Conservation (phyloP, 345 rosid species). For the Tarenaya hassleriana region DNA sequence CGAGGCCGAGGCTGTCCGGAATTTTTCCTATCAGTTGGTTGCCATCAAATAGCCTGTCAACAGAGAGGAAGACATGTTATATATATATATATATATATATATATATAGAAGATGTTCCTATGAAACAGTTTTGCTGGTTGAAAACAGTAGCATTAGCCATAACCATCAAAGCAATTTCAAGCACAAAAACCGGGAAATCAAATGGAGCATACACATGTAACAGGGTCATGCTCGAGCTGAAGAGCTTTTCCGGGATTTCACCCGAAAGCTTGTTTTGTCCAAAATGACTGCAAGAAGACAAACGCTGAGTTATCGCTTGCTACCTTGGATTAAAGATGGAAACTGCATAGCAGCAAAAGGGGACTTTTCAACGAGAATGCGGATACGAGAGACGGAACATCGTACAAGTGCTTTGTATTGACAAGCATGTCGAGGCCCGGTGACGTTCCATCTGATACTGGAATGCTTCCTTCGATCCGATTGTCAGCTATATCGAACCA, state of each 20-base stretch:
- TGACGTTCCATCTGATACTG: slow-evolving; percentile 58
- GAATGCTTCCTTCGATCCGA: slow-evolving; percentile 57
- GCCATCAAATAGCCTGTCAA: slow-evolving; percentile 63
- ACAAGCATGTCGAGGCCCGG: slow-evolving; percentile 80
- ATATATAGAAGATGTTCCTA: no score
- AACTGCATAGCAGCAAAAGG: not conserved
- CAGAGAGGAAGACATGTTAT: not conserved
- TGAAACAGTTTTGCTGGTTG: no score
- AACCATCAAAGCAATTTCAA: not conserved
- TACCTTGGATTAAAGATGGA: slow-evolving; percentile 14
- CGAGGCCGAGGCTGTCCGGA: slow-evolving; percentile 61
- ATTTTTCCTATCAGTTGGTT: slow-evolving; percentile 52
- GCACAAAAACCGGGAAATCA: not conserved
- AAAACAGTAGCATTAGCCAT: not conserved
- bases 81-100: no score
- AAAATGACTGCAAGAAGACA: slow-evolving; percentile 46
- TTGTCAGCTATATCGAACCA: slow-evolving; percentile 91
- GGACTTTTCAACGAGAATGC: not conserved
- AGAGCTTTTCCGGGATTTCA: slow-evolving; percentile 50
- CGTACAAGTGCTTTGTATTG: slow-evolving; percentile 75
- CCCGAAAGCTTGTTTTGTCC: slow-evolving; percentile 71
- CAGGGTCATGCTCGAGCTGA: slow-evolving; percentile 57
- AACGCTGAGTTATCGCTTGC: no score
- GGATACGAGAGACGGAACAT: slow-evolving; percentile 7
- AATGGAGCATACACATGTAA: slow-evolving; percentile 65